Evolutionary conservation across 2,329 filamentous ascomycete species (phyloP).

Genomic region (Neurospora sp.): DNA sequence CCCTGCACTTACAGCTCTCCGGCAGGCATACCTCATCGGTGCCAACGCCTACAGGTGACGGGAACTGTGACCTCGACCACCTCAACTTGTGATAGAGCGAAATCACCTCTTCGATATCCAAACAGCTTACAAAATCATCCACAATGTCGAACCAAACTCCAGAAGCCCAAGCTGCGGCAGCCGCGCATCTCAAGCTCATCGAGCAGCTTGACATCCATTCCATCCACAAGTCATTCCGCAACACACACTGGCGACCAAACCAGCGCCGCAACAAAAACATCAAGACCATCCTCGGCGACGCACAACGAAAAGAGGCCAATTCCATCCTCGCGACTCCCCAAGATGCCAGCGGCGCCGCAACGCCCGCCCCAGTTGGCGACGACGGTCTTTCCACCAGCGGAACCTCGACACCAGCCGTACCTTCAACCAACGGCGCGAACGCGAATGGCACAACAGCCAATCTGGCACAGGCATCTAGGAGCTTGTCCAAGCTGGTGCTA

Average conservation of each 20-base stretch:
- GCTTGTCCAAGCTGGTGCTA: slow-evolving; percentile 75
- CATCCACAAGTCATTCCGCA: slow-evolving; percentile 82
- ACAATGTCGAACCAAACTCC: slow-evolving; percentile 24
- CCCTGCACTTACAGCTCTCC: background rate
- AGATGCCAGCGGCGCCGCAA: slow-evolving; percentile 64
- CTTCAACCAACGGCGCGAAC: slow-evolving; percentile 29
- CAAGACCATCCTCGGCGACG: slow-evolving; percentile 90
- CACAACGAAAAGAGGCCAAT: slow-evolving; percentile 72
- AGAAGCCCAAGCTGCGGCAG: slow-evolving; percentile 67
- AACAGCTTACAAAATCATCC: slow-evolving; percentile 5
- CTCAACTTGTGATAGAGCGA: background rate
- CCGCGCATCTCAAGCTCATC: slow-evolving; percentile 77
- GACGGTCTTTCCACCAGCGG: slow-evolving; percentile 47
- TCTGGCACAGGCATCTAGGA: slow-evolving; percentile 81
- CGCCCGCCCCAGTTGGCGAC: slow-evolving; percentile 43
- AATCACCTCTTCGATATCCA: background rate
- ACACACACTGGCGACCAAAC: slow-evolving; percentile 79
- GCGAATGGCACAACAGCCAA: slow-evolving; percentile 44
- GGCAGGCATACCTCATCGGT: background rate
- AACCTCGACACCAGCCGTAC: slow-evolving; percentile 46
- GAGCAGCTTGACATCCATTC: slow-evolving; percentile 86
- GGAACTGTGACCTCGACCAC: background rate
- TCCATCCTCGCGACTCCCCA: slow-evolving; percentile 72
- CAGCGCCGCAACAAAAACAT: slow-evolving; percentile 98
- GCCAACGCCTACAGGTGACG: background rate